Base-by-base conservation (phyloP, 495 filamentous ascomycete species). In the Aspergillus panamensis region DNA sequence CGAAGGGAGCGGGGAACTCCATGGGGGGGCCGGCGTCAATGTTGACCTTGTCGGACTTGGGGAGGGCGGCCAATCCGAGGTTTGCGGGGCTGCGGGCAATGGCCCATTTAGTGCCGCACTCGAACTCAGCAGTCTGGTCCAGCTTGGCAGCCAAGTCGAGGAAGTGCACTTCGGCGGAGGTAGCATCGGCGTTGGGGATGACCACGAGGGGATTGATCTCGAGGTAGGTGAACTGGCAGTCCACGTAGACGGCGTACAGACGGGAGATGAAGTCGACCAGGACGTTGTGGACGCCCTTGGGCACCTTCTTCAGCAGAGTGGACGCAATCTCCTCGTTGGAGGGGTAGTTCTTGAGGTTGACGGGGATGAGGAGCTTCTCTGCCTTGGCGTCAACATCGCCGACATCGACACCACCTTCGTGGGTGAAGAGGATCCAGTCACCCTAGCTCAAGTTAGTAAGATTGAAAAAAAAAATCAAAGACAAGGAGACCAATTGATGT, bases 161-260 rank as follows among this genome's bases (percentile, higher is more conserved):
- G 87, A 97, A 99, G 84, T 96, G 84, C 32, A 99, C 94, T 30
- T 95, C 85, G 43, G 94, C 95, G 52, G 91, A 96, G 69, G 94
- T 97, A 59, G 78, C 85, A 63, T 91, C 84, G 57, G 84, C 86
- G 78, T 97, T 99, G 69, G 94, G 94, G 66, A 99, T 92, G 68
- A 96, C 94, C 54, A 99, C 94, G 58, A 99, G 78, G 53, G 94
- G 94, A 82, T 99, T 99, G 83, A 99, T 99, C 78, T 99, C 94
- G 59, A 99, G 92, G 80, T 97, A 97, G 69, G 94, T 97, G 83
- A 99, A 99, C 78, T 99, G 94, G 87, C 90, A 96, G 82, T 99
- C 94, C 54, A 99, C 94, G 67, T 97, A 99, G 80, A 99, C 94
- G 69, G 91, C 92, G 70, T 97, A 97, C 43, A 92, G 84, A 64